These are phyloP conservation scores for Zygosaccharomyces pseudorouxii DNA, from an alignment of 805 yeast genomes.

Conservation along the genomic window DNA sequence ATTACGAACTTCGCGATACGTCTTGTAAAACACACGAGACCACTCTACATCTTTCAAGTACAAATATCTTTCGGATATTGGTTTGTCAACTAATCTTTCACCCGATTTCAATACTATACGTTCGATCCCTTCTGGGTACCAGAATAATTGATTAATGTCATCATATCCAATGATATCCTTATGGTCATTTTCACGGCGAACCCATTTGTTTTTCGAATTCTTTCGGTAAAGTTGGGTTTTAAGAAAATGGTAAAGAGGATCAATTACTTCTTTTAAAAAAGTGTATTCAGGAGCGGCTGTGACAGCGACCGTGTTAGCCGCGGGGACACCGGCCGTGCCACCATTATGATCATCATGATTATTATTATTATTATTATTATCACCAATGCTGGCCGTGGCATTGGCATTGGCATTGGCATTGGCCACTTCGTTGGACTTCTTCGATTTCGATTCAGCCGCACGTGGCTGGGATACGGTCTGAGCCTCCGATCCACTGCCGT, in stretches of 20 bases:
- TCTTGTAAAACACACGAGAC: slow-evolving; percentile 65
- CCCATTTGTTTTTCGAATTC: slow-evolving; percentile 46
- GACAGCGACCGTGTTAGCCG: background rate
- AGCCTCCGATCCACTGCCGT: background rate
- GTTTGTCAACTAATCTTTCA: slow-evolving; percentile 48
- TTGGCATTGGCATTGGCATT: too few relatives aligned
- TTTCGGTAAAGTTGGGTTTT: slow-evolving; percentile 60
- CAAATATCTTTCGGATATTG: slow-evolving; percentile 52
- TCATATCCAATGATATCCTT: slow-evolving; percentile 75
- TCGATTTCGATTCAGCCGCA: slow-evolving; percentile 42
- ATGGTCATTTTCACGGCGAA: slow-evolving; percentile 69
- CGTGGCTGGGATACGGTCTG: too few relatives aligned
- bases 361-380: too few relatives aligned
- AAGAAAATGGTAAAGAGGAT: slow-evolving; percentile 67
- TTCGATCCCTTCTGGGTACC: slow-evolving; percentile 71
- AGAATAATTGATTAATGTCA: slow-evolving; percentile 82
- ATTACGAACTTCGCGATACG: slow-evolving; percentile 67
- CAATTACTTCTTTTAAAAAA: slow-evolving; percentile 63
- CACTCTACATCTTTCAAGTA: slow-evolving; percentile 55
- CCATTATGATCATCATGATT: background rate
- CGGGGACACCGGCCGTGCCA: background rate
- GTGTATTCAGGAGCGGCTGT: slow-evolving; percentile 38
- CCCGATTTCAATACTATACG: slow-evolving; percentile 46
- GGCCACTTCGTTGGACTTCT: slow-evolving; percentile 41
- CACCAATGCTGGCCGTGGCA: too few relatives aligned